A percentile compares a stretch with the other conserved stretches of the same genome.
These are phyloP conservation scores for Thecamonas trahens DNA, from an alignment of 78 protist genomes.

Conservation along the genomic window DNA sequence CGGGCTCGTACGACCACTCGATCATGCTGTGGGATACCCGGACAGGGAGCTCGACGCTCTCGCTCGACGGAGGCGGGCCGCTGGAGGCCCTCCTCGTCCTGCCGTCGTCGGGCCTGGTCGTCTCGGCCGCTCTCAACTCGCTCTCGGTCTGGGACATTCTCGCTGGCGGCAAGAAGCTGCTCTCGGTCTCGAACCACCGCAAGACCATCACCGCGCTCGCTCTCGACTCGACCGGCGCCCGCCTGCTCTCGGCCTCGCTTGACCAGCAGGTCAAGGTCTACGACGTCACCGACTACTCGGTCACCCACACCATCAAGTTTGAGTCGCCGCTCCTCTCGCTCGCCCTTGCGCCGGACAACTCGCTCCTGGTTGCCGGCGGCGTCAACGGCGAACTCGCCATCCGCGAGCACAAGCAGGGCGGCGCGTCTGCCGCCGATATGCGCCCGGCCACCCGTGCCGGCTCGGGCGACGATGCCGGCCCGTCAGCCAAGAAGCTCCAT, in stretches of 20 bases:
- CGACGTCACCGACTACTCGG: constrained; percentile 3
- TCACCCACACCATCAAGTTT: constrained; percentile 10
- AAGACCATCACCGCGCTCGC: constrained; percentile 34
- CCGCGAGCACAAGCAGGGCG: neutral
- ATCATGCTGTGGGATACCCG: constrained; percentile 52
- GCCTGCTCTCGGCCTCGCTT: constrained; percentile 16
- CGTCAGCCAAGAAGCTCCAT: neutral
- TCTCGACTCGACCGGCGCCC: neutral
- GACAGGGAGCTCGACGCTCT: neutral
- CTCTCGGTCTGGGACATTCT: constrained; percentile 37
- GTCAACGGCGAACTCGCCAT: neutral
- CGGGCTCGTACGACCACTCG: constrained; percentile 53
- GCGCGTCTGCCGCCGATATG: neutral
- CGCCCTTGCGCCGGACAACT: constrained; percentile 21
- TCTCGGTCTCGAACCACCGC: constrained; percentile 11
- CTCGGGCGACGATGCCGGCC: too few relatives aligned
- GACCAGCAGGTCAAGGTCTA: constrained; percentile 40
- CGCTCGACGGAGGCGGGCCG: constrained; percentile 43
- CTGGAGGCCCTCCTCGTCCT: constrained; percentile 25
- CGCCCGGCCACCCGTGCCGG: neutral
- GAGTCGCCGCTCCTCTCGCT: constrained; percentile 19
- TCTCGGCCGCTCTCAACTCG: neutral
- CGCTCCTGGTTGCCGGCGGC: constrained; percentile 16
- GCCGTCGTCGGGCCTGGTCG: constrained; percentile 21
- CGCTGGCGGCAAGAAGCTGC: constrained; percentile 25